Conservation (phyloP, 768 basidiomycete genomes). For the Termitomyces sp. region DNA sequence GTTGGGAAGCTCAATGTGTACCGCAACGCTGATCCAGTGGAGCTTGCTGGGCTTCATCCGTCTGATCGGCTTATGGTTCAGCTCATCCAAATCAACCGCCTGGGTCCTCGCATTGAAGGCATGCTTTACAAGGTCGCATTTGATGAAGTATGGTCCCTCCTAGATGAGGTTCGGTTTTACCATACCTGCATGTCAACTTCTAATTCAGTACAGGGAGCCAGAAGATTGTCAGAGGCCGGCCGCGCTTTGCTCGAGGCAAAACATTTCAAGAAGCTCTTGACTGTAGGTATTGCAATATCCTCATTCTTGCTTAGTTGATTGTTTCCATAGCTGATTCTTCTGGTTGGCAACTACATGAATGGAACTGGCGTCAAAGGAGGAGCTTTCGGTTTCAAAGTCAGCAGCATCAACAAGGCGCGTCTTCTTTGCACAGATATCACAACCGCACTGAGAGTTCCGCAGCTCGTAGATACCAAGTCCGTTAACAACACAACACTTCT, state of each 20-base stretch:
- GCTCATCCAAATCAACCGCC: slow-evolving; percentile 88
- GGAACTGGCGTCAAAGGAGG: slow-evolving; percentile 94
- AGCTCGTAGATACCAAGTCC: slow-evolving; percentile 98
- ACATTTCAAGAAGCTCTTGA: slow-evolving; percentile 86
- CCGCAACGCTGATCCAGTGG: slow-evolving; percentile 79
- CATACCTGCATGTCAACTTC: not conserved
- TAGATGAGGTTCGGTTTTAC: slow-evolving; percentile 63
- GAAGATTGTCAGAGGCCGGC: slow-evolving; percentile 78
- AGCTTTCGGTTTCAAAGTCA: slow-evolving; percentile 94
- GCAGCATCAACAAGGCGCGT: slow-evolving; percentile 91
- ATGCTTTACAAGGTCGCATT: slow-evolving; percentile 93
- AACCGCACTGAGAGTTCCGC: not conserved
- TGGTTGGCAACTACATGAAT: slow-evolving; percentile 98
- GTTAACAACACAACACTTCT: slow-evolving; percentile 90
- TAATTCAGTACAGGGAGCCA: slow-evolving; percentile 54
- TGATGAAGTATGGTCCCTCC: slow-evolving; percentile 75
- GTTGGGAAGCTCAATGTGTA: slow-evolving; percentile 89
- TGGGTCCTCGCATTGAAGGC: slow-evolving; percentile 85
- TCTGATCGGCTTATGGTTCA: slow-evolving; percentile 97
- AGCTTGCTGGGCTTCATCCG: slow-evolving; percentile 84
- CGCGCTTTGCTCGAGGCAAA: slow-evolving; percentile 75
- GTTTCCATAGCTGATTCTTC: slow-evolving; percentile 68
- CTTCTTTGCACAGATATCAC: not conserved
- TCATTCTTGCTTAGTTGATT: not conserved
- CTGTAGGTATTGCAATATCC: slow-evolving; percentile 39